These are phyloP conservation scores for Pogostemon cablin DNA, from an alignment of 257 asterid species.

Conservation along the genomic window DNA sequence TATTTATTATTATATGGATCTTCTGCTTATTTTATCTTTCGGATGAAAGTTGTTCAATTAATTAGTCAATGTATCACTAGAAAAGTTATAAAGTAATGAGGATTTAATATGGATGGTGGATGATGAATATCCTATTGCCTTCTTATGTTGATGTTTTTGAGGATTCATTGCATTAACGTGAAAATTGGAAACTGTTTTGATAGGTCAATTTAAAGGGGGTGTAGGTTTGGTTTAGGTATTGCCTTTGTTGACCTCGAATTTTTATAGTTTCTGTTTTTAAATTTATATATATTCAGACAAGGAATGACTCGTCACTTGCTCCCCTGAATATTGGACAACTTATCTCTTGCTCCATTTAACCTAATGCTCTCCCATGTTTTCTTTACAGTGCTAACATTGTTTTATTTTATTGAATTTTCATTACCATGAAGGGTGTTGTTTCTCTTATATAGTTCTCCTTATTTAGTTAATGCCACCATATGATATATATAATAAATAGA, in stretches of 20 bases:
- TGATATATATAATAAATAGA: not conserved
- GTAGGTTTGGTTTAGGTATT: not conserved
- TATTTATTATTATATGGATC: too few species aligned
- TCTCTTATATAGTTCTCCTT: slow-evolving; percentile 4
- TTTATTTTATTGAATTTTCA: slow-evolving; percentile 1
- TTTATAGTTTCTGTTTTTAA: not conserved
- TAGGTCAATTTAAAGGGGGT: not conserved
- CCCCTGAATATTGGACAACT: not conserved
- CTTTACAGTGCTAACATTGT: slow-evolving; percentile 9
- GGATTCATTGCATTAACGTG: slow-evolving; percentile 6
- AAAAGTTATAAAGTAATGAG: not conserved
- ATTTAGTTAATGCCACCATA: not conserved
- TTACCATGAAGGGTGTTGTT: not conserved
- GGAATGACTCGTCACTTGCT: not conserved
- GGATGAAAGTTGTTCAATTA: not conserved
- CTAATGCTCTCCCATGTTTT: slow-evolving; percentile 1
- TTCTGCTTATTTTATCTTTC: not conserved
- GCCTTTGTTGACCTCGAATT: not conserved
- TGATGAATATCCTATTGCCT: slow-evolving; percentile 4
- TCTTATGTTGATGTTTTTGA: not conserved
- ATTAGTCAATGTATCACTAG: not conserved
- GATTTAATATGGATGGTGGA: slow-evolving; percentile 12
- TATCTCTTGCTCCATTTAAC: not conserved
- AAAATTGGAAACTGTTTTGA: not conserved
- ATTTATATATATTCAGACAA: not conserved